These are phyloP conservation scores for Lophiotrema nucula DNA, from an alignment of 495 filamentous ascomycete species.

Conservation along the genomic window DNA sequence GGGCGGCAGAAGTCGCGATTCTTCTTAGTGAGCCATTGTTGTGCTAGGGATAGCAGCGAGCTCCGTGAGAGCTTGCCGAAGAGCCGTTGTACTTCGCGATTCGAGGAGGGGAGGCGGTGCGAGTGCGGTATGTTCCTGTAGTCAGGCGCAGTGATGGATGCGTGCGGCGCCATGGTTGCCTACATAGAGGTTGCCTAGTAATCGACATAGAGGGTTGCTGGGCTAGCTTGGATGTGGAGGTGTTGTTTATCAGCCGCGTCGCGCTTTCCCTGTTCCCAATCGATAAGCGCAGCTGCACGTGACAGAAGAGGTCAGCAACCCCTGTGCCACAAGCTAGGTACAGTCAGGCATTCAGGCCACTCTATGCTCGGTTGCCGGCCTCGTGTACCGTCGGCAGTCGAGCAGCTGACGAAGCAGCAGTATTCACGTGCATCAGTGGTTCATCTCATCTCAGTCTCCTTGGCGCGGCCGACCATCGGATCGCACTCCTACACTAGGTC, in stretches of 20 bases:
- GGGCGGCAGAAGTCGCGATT: slow-evolving; percentile 58
- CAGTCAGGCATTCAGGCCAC: no score
- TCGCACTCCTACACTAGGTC: background rate
- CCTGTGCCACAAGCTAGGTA: no score
- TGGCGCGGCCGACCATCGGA: background rate
- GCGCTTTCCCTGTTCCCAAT: no score
- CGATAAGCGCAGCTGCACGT: no score
- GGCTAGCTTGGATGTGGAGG: no score
- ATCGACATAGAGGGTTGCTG: slow-evolving; percentile 48
- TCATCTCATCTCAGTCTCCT: background rate
- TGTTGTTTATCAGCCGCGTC: no score
- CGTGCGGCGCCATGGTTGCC: slow-evolving; percentile 46
- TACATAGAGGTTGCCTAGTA: no score
- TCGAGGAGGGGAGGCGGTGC: slow-evolving; percentile 59
- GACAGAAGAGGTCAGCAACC: no score
- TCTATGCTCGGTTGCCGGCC: no score
- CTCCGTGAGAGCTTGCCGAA: slow-evolving; percentile 67
- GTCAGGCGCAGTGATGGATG: slow-evolving; percentile 44
- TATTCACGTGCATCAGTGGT: no score
- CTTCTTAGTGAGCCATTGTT: slow-evolving; percentile 69
- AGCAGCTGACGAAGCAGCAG: no score
- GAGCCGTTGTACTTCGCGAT: slow-evolving; percentile 61
- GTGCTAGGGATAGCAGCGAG: slow-evolving; percentile 65
- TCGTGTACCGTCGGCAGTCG: no score
- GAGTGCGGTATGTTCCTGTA: slow-evolving; percentile 50